Conservation (phyloP, 768 basidiomycete genomes). For the Russula virescens region DNA sequence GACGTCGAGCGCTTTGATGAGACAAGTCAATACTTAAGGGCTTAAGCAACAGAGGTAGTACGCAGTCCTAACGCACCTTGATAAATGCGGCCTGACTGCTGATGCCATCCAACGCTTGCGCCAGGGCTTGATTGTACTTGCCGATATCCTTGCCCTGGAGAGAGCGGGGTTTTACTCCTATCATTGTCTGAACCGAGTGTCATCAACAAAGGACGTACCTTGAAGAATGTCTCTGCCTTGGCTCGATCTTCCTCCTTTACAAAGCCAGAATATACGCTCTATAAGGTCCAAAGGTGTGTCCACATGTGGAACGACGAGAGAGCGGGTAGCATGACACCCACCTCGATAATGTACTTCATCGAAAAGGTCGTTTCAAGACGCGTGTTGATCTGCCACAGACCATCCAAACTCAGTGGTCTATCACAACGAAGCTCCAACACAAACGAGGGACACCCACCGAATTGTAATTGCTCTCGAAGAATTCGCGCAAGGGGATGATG, state of each 20-base stretch:
- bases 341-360: slow-evolving; percentile 15
- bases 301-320: not conserved
- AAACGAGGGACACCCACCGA: slow-evolving; percentile 43
- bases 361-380: slow-evolving; percentile 21
- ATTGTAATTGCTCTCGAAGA: slow-evolving; percentile 68
- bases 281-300: not conserved
- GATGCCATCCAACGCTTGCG: slow-evolving; percentile 22
- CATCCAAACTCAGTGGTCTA: not conserved
- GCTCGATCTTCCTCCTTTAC: slow-evolving; percentile 11
- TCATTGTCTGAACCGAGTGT: not conserved
- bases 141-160: slow-evolving; percentile 19
- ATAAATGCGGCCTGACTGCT: slow-evolving; percentile 15
- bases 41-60: not conserved
- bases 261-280: slow-evolving; percentile 11
- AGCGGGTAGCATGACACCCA: not conserved
- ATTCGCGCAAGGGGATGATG: slow-evolving; percentile 48
- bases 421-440: not conserved
- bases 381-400: slow-evolving; percentile 1
- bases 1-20: slow-evolving; percentile 19
- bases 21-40: not conserved
- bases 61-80: slow-evolving; percentile 7
- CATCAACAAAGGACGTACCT: not conserved
- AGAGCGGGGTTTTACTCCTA: not conserved
- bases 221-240: slow-evolving; percentile 21
- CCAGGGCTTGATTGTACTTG: slow-evolving; percentile 21